phyloP scores from a whole-genome alignment of 176 grass and related monocot species.

The Bolboschoenus planiculmis region DNA sequence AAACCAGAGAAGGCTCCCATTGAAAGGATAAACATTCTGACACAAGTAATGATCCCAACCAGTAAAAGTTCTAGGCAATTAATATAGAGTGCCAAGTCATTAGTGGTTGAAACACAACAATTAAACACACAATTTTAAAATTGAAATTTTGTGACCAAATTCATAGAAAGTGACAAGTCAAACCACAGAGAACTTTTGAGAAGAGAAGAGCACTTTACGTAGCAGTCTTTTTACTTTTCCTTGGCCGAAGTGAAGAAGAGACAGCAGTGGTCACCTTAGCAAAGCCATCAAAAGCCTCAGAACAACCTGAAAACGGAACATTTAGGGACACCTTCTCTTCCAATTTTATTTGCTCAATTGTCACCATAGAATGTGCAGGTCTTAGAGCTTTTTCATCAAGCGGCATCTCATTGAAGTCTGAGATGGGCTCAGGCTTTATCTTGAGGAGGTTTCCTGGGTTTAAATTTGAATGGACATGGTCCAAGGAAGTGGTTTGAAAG shows the following conservation, averaged over 20 bases:
- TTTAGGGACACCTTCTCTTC: conserved; percentile 20
- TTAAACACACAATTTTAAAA: not conserved
- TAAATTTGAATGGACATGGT: not conserved
- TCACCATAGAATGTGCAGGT: conserved; percentile 5
- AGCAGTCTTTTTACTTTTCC: conserved; percentile 61
- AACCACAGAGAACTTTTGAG: conserved; percentile 17
- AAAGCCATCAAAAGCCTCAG: not conserved
- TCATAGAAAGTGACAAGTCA: conserved; percentile 17
- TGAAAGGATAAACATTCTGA: not conserved
- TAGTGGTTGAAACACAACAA: not conserved
- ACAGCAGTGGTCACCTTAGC: not conserved
- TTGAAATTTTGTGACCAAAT: not conserved
- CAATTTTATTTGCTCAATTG: conserved; percentile 6
- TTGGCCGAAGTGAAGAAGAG: conserved; percentile 24
- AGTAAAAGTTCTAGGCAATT: not conserved
- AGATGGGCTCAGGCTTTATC: conserved; percentile 21
- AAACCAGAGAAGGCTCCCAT: not conserved
- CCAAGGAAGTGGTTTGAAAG: not conserved
- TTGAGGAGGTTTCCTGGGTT: conserved; percentile 6
- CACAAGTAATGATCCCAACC: not conserved
- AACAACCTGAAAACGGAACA: conserved; percentile 2
- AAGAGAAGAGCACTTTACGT: conserved; percentile 45
- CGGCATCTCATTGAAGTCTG: not conserved
- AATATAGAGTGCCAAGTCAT: not conserved
- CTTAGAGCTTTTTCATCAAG: conserved; percentile 12